Conservation (phyloP, 2,329 filamentous ascomycete genomes). For the Beauveria scarabaeidicola region DNA sequence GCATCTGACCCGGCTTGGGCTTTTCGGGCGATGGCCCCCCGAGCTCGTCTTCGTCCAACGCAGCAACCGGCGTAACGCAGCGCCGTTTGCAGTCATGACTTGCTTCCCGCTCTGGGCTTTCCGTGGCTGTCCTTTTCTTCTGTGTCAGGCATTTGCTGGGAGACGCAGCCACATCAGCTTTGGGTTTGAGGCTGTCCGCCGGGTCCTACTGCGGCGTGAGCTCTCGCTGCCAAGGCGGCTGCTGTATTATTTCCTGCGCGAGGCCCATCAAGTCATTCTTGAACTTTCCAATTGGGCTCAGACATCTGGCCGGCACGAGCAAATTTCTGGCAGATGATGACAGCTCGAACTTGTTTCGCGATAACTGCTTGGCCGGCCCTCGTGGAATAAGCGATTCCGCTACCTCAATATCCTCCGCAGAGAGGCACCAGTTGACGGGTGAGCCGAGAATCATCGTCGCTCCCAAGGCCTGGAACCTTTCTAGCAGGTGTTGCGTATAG, state of each 20-base stretch:
- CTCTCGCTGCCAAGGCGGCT: neutral
- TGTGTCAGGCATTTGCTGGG: neutral
- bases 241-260: neutral
- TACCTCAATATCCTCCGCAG: neutral
- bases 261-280: slow-evolving; percentile 9
- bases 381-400: neutral
- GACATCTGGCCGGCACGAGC: neutral
- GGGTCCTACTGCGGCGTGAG: neutral
- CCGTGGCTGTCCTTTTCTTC: neutral
- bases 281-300: slow-evolving; percentile 1
- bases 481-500: slow-evolving; percentile 9
- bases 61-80: neutral
- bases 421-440: neutral
- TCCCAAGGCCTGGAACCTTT: neutral
- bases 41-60: neutral
- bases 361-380: slow-evolving; percentile 4
- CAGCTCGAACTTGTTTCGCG: slow-evolving; percentile 6
- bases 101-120: neutral
- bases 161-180: neutral
- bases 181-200: neutral
- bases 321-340: neutral
- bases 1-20: neutral
- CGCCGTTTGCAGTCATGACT: neutral
- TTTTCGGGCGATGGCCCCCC: neutral
- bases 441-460: neutral